Conservation (phyloP, 176 grass and related monocot species). For the Musa acuminata region DNA sequence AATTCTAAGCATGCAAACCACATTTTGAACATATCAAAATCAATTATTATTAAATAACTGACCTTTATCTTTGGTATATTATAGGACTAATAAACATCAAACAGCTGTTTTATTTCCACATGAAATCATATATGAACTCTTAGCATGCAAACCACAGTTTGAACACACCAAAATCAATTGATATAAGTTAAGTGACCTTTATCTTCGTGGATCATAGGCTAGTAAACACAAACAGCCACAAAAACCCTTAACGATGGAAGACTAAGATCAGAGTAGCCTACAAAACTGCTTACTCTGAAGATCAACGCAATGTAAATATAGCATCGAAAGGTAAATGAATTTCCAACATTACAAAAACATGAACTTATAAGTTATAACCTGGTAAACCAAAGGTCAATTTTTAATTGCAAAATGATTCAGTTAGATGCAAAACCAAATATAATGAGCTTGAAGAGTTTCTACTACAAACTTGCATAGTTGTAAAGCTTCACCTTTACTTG, state of each 20-base stretch:
- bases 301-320: too few relatives aligned
- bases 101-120: neutral
- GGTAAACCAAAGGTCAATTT: too few relatives aligned
- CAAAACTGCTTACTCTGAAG: too few relatives aligned
- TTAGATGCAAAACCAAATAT: neutral
- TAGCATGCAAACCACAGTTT: too few relatives aligned
- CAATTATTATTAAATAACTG: neutral
- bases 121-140: neutral
- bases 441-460: neutral
- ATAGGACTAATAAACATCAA: neutral
- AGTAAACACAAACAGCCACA: too few relatives aligned
- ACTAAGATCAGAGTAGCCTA: too few relatives aligned
- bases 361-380: too few relatives aligned
- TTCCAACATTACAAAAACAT: too few relatives aligned
- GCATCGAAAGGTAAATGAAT: too few relatives aligned
- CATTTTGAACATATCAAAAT: neutral
- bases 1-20: neutral
- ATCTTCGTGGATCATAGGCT: too few relatives aligned
- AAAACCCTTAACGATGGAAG: too few relatives aligned
- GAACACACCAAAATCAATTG: neutral
- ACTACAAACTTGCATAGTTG: neutral
- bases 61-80: neutral
- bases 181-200: neutral
- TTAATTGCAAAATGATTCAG: too few relatives aligned
- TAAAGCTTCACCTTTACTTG: constrained; percentile 70